These are phyloP conservation scores for Bremia lactucae DNA, from an alignment of 352 stramenopile genomes.

Conservation along the genomic window DNA sequence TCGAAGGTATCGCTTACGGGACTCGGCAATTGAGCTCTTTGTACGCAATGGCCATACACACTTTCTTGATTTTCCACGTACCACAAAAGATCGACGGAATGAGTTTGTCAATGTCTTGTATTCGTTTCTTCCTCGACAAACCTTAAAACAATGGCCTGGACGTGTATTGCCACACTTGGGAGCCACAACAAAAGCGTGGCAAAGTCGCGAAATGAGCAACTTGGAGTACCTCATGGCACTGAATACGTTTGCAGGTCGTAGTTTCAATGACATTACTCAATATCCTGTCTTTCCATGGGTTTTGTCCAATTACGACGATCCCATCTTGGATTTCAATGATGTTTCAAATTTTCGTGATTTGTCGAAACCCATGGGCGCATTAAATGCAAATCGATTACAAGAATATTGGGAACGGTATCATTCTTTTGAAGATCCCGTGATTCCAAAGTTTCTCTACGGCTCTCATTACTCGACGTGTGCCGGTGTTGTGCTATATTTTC, in stretches of 20 bases:
- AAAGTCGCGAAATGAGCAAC: conserved; percentile 70
- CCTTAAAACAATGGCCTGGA: conserved; percentile 72
- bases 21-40: conserved; percentile 80
- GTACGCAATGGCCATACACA: conserved; percentile 65
- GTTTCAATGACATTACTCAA: conserved; percentile 90
- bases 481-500: conserved; percentile 97
- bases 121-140: conserved; percentile 56
- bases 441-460: conserved; percentile 84
- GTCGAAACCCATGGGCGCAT: conserved; percentile 94
- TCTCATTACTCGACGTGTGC: conserved; percentile 96
- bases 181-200: conserved; percentile 66
- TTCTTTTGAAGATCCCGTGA: conserved; percentile 82
- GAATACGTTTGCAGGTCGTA: conserved; percentile 85
- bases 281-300: conserved; percentile 95
- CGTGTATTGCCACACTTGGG: conserved; percentile 35
- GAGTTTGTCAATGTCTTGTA: conserved; percentile 62
- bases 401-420: conserved; percentile 95
- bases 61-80: conserved; percentile 72
- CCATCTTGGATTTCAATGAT: conserved; percentile 73
- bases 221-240: conserved; percentile 97
- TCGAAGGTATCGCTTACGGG: conserved; percentile 65
- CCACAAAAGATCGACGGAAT: conserved; percentile 65
- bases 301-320: conserved; percentile 63
- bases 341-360: conserved; percentile 92
- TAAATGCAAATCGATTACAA: conserved; percentile 88